phyloP scores from a whole-genome alignment of 495 filamentous ascomycete genomes.

The Daldinia decipiens region DNA sequence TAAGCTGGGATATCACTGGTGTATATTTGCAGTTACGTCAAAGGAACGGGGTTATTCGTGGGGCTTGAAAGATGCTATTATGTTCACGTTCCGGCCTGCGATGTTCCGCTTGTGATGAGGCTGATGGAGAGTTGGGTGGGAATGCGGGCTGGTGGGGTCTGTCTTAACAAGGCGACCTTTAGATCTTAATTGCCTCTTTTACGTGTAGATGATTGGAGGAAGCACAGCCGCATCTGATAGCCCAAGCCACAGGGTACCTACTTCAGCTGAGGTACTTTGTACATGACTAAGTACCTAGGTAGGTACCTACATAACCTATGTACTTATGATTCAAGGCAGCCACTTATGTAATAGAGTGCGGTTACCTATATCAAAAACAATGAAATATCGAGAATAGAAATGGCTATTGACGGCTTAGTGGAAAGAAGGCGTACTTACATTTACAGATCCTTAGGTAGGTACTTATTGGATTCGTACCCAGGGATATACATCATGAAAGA shows the following conservation, averaged over 20 bases:
- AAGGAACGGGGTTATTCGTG: conserved; percentile 2
- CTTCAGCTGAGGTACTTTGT: no score
- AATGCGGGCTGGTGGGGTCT: conserved; percentile 41
- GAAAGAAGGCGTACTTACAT: no score
- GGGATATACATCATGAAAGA: no score
- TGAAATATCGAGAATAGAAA: no score
- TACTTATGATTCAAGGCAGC: no score
- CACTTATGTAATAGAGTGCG: no score
- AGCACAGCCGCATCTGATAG: conserved; percentile 17
- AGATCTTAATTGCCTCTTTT: conserved; percentile 9
- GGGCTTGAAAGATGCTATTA: conserved; percentile 20
- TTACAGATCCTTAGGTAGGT: no score
- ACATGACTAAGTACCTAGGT: no score
- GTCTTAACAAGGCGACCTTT: conserved; percentile 12
- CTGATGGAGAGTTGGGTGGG: conserved; percentile 38
- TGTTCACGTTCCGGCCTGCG: conserved; percentile 11
- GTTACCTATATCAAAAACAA: no score
- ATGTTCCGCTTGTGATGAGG: conserved; percentile 22
- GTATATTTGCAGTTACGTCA: not conserved
- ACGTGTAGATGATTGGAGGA: not conserved
- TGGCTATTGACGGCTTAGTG: no score
- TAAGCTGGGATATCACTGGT: not conserved
- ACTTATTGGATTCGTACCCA: no score
- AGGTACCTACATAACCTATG: no score
- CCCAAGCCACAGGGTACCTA: not conserved